Base-by-base conservation (phyloP, 345 rosid genomes). In the Barbarea vulgaris region DNA sequence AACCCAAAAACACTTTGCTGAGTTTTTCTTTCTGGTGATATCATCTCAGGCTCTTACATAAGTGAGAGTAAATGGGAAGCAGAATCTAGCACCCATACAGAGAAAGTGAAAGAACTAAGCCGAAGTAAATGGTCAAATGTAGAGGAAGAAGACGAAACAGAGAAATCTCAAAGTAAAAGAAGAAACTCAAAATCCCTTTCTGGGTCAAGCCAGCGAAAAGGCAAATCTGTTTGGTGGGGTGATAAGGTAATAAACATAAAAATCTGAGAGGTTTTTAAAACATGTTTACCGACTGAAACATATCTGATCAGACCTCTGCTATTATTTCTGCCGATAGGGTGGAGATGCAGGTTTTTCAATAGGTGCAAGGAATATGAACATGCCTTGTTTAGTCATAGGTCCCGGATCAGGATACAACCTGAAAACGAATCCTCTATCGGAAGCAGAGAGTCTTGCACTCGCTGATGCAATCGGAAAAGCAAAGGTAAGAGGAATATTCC, bases 321-420 rank as follows among this genome's bases (percentile, higher is more conserved):
- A 31, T 17, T 17, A 14, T 47, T 34, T 54, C 7, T 53, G 22
- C 0, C 42, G 57, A 54, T 81, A 91, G 97, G 88, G 78, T 59
- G 88, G 87, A 53, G 80, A 85, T 44, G 84, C 86, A 6, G 98
- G 98, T 12, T 93, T 93, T 75, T 93, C 89, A 53, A 89, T 89
- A 34, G 86, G 85, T 73, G 91, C 87, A 50, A 88, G 85, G 86
- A 87, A 79, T 77, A 81, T 87, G 56, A 86, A 83, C 61, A 70
- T 72, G 76, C 64, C 72, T 25, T 89, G 94, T 31, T 79, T 91
- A 77, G 88, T 88, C 51, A 93, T 91, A 81, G 97, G 98, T 70
- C 93, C 93, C 0, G 97, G 98, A 64, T 83, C 93, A 36, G 98
- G 98, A 77, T 93, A 93, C 81, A 91, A 93, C 81, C 69, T 86